Percentiles rank a stretch among this genome's conserved stretches.
Evolutionary conservation across 1,284 basidiomycete species (phyloP).

Genomic region (Chiua sp.): DNA sequence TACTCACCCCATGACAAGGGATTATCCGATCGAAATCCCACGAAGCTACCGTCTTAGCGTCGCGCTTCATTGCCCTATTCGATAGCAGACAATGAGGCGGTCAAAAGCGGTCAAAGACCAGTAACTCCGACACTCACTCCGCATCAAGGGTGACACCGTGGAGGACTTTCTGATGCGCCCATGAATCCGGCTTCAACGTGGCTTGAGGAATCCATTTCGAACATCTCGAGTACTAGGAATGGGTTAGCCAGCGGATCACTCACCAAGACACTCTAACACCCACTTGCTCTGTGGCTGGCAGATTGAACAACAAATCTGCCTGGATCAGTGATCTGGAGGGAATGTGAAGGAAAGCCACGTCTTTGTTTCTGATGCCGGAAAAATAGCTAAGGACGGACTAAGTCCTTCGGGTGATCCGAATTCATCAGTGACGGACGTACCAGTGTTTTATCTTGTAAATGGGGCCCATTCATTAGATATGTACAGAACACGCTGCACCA

Average conservation of each 20-base stretch:
- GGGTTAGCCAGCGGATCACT: conserved; percentile 5
- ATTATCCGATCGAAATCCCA: conserved; percentile 94
- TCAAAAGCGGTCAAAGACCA: neutral
- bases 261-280: conserved; percentile 6
- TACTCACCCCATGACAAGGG: conserved; percentile 87
- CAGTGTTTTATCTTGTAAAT: conserved; percentile 63
- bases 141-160: conserved; percentile 34
- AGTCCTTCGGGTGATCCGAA: neutral
- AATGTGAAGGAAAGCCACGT: conserved; percentile 88
- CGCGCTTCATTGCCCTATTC: conserved; percentile 73
- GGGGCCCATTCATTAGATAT: neutral
- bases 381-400: conserved; percentile 64
- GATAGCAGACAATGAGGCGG: neutral
- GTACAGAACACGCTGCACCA: neutral
- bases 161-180: conserved; percentile 61
- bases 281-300: conserved; percentile 88
- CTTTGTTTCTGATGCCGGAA: conserved; percentile 83
- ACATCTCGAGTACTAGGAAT: conserved; percentile 53
- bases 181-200: conserved; percentile 61
- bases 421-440: conserved; percentile 38
- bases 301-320: conserved; percentile 91
- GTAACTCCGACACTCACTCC: conserved; percentile 30
- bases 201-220: conserved; percentile 54
- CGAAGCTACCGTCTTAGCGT: conserved; percentile 70
- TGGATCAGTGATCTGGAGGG: conserved; percentile 81